Percentiles rank a stretch among this genome's conserved stretches.
These are phyloP conservation scores for Nemania abortiva DNA, from an alignment of 2,329 filamentous ascomycete genomes.

Conservation along the genomic window DNA sequence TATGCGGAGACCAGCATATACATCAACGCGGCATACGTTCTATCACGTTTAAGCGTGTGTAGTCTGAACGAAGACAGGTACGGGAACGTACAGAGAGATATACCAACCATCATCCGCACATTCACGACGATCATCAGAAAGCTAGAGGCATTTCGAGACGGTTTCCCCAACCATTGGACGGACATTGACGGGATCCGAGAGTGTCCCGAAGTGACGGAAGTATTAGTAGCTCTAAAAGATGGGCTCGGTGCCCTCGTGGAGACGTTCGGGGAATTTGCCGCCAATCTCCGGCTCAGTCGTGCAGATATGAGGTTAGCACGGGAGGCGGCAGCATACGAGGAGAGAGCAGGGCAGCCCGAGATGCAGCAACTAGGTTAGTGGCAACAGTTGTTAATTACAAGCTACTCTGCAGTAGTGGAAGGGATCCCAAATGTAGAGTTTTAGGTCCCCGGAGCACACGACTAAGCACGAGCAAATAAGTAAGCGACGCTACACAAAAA, in stretches of 20 bases:
- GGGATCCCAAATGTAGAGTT: neutral
- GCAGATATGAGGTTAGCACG: slow-evolving; percentile 80
- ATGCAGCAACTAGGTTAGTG: slow-evolving; percentile 52
- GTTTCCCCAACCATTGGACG: slow-evolving; percentile 79
- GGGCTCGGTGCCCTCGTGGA: slow-evolving; percentile 74
- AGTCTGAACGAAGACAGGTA: slow-evolving; percentile 85
- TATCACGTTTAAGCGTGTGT: slow-evolving; percentile 76
- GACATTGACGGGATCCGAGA: slow-evolving; percentile 72
- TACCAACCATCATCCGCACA: slow-evolving; percentile 78
- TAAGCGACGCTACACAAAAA: neutral
- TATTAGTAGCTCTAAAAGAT: slow-evolving; percentile 73
- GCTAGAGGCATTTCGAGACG: slow-evolving; percentile 74
- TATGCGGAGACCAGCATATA: slow-evolving; percentile 77
- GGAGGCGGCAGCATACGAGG: slow-evolving; percentile 65
- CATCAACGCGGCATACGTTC: slow-evolving; percentile 76
- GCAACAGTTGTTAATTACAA: slow-evolving; percentile 27
- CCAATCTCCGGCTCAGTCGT: slow-evolving; percentile 75
- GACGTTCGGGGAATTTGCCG: slow-evolving; percentile 80
- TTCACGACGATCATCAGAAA: slow-evolving; percentile 76
- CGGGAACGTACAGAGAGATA: slow-evolving; percentile 86
- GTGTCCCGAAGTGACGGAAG: slow-evolving; percentile 75
- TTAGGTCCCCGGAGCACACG: neutral
- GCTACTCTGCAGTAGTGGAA: neutral
- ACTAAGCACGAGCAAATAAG: neutral
- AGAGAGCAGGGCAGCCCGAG: slow-evolving; percentile 42